A percentile compares a stretch with the other conserved stretches of the same genome.
Evolutionary conservation across 108 stramenopile genomes (phyloP).

Genomic region (Fistulifera pelliculosa): DNA sequence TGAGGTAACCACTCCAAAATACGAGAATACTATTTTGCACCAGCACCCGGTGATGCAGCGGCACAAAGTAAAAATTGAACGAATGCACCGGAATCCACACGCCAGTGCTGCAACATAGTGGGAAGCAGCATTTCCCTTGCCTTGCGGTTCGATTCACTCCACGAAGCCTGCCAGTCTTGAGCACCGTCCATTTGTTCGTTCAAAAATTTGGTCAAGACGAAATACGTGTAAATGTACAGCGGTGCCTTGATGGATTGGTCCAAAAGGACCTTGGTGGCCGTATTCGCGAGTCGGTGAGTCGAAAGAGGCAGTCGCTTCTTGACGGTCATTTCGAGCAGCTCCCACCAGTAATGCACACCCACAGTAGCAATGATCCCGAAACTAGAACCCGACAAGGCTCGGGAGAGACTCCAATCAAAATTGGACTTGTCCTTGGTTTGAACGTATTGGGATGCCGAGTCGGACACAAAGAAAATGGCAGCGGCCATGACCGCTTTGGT

Average conservation of each 20-base stretch:
- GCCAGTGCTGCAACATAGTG: conserved; percentile 45
- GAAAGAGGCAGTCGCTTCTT: conserved; percentile 15
- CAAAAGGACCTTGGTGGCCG: conserved; percentile 28
- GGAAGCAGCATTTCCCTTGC: conserved; percentile 34
- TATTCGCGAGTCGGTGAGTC: conserved; percentile 19
- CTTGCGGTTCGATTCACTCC: conserved; percentile 14
- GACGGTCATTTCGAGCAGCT: conserved; percentile 27
- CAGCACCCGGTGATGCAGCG: conserved; percentile 44
- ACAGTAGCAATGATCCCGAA: conserved; percentile 41
- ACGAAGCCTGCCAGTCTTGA: background rate
- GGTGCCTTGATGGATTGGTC: conserved; percentile 37
- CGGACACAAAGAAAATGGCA: conserved; percentile 29
- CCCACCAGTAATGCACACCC: conserved; percentile 49
- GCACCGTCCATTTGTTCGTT: conserved; percentile 1
- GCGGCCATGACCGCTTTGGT: conserved; percentile 31
- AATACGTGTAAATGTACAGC: conserved; percentile 37
- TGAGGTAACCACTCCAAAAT: conserved; percentile 27
- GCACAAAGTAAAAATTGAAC: conserved; percentile 45
- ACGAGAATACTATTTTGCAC: conserved; percentile 43
- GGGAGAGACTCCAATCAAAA: conserved; percentile 1
- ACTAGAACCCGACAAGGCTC: conserved; percentile 26
- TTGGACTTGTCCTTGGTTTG: background rate
- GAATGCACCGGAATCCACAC: conserved; percentile 45
- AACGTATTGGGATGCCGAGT: conserved; percentile 26
- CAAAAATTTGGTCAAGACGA: conserved; percentile 30